These are phyloP conservation scores for Naganishia onofrii DNA, from an alignment of 768 basidiomycete genomes.

Conservation along the genomic window DNA sequence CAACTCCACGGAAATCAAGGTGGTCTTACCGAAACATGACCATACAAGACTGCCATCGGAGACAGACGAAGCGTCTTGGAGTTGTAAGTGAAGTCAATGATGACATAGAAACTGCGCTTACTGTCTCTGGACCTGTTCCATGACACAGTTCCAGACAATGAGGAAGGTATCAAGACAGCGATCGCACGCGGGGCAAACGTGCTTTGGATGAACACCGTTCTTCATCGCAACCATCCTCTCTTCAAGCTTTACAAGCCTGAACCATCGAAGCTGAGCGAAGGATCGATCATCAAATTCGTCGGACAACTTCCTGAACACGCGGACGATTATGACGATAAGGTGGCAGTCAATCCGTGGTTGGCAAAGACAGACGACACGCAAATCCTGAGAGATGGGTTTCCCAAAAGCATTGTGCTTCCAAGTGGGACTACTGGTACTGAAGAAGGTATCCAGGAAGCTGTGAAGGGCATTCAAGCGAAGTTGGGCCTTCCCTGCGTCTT, in stretches of 20 bases:
- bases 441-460: conserved; percentile 16
- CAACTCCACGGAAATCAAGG: conserved; percentile 20
- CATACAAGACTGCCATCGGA: conserved; percentile 16
- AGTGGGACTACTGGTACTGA: conserved; percentile 17
- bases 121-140: no score
- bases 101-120: no score
- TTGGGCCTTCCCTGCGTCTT: conserved; percentile 37
- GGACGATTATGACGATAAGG: conserved; percentile 46
- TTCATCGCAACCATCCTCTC: conserved; percentile 42
- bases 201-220: conserved; percentile 43
- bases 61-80: conserved; percentile 7
- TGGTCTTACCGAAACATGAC: conserved; percentile 34
- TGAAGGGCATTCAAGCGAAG: not conserved
- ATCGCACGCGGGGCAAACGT: conserved; percentile 39
- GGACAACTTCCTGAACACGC: conserved; percentile 37
- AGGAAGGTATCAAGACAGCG: conserved; percentile 37
- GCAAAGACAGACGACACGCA: conserved; percentile 28
- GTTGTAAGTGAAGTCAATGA: not conserved
- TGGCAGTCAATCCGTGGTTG: conserved; percentile 41
- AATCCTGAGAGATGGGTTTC: conserved; percentile 35
- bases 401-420: conserved; percentile 23
- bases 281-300: conserved; percentile 27
- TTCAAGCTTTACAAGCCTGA: conserved; percentile 26
- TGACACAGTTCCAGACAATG: conserved; percentile 42
- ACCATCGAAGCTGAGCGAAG: not conserved